Base-by-base conservation (phyloP, 2,329 filamentous ascomycete species). In the Helotiales sp. region DNA sequence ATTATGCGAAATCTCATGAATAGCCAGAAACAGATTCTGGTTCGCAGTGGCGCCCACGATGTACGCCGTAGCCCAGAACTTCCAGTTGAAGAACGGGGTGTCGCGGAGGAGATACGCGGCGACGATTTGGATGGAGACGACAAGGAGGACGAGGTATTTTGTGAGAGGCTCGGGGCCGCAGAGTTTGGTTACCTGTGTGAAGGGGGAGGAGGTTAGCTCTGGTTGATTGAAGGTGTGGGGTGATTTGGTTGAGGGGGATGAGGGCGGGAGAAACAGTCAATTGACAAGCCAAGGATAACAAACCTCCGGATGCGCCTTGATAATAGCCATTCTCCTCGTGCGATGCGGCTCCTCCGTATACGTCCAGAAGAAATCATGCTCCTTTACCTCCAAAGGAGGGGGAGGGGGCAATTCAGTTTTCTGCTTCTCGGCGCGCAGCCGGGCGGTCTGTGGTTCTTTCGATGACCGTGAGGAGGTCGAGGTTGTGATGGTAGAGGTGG, bases 1-100 rank as follows among this genome's bases (percentile, higher is more conserved):
- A 78, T 99, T 99, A 82, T 99, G 96, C 17, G 93, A 97, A 79
- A 99, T 98, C 82, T 99, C 96, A 82, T 99, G 96, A 77, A 99
- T 99, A 67, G 96, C 93, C 49, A 99, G 89, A 83, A 99, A 99
- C 60, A 98, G 87, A 80, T 99, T 99, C 84, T 99, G 96, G 84
- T 98, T 99, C 63, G 95, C 90, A 0, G 96, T 98, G 32, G 96
- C 96, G 65, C 96, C 96, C 70, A 99, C 85, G 63, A 97, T 82
- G 81, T 99, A 99, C 71, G 93, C 93, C 0, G 93, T 91, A 64
- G 90, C 84, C 84, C 96, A 90, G 83, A 96, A 97, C 71, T 85
- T 88, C 86, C 89, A 92, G 67, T 93, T 96, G 75, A 95, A 86
- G 77, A 98, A 89, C 17, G 93, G 82, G 1, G 91, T 91, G 76